phyloP scores from a whole-genome alignment of 208 protist species.

The Porcisia hertigi region DNA sequence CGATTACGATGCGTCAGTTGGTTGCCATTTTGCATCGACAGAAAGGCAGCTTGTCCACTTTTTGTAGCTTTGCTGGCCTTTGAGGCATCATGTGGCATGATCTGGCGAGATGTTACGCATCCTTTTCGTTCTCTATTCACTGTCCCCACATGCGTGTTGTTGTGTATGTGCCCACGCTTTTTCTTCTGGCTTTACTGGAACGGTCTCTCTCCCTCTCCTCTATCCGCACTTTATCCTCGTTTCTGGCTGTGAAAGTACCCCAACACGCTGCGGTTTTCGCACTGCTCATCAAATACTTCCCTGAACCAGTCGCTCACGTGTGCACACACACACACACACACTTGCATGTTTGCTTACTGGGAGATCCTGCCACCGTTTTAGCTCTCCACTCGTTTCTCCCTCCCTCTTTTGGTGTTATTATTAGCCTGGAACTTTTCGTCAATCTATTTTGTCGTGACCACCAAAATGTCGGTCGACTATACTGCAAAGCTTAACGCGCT shows the following conservation, averaged over 20 bases:
- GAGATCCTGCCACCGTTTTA: no score
- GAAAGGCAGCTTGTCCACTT: neutral
- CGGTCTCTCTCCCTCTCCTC: neutral
- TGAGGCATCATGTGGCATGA: neutral
- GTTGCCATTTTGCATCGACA: neutral
- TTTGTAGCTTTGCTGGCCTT: neutral
- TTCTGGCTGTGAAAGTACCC: neutral
- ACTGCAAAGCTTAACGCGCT: slow-evolving; percentile 51
- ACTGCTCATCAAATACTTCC: neutral
- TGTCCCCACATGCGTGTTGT: neutral
- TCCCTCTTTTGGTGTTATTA: neutral
- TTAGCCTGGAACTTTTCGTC: neutral
- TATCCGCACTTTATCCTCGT: neutral
- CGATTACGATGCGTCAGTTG: no score
- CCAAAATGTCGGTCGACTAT: slow-evolving; percentile 35
- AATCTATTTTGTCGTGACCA: neutral
- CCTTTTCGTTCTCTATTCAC: neutral
- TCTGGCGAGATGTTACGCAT: neutral
- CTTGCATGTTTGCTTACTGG: neutral
- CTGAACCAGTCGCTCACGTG: neutral
- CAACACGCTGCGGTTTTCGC: no score
- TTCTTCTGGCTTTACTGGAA: neutral
- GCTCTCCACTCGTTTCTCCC: neutral
- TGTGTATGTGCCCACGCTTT: neutral
- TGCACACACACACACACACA: neutral